Base-by-base conservation (phyloP, 495 filamentous ascomycete genomes). In the Penicillium steckii region DNA sequence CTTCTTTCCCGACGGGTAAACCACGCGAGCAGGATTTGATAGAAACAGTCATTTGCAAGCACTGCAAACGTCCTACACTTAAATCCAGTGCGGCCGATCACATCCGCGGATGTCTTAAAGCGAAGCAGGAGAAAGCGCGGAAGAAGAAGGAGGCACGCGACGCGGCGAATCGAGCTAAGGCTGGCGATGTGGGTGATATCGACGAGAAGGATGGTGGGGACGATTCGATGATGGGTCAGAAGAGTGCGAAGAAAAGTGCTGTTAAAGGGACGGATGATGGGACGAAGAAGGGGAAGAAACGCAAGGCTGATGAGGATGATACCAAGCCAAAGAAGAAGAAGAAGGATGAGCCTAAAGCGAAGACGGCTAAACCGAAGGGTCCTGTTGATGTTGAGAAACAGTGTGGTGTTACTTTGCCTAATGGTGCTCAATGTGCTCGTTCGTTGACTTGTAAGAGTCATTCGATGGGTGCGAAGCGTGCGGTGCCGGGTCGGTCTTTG, bases 381-480 rank as follows among this genome's bases (percentile, higher is more conserved):
- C 94, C 94, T 3, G 94, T 98, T 21, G 95, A 98, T 71, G 94
- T 98, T 23, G 94, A 97, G 72, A 87, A 87, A 65, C 95, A 98
- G 75, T 98, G 94, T 61, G 94, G 94, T 79, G 94, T 98, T 17
- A 79, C 84, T 37, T 80, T 96, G 38, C 81, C 89, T 0, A 86
- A 87, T 62, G 92, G 94, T 1, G 88, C 89, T 19, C 89, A 88
- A 47, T 98, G 94, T 64, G 94, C 94, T 6, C 76, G 94, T 24
- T 93, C 88, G 2, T 77, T 98, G 49, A 98, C 94, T 1, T 98
- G 94, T 78, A 98, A 98, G 76, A 91, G 87, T 50, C 94, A 98
- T 59, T 87, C 84, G 26, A 97, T 98, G 95, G 92, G 94, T 9
- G 87, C 94, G 6, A 98, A 98, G 72, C 82, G 94, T 56, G 83